Evolutionary conservation across 2,329 filamentous ascomycete genomes (phyloP).

Genomic region (Cytospora chrysosperma): DNA sequence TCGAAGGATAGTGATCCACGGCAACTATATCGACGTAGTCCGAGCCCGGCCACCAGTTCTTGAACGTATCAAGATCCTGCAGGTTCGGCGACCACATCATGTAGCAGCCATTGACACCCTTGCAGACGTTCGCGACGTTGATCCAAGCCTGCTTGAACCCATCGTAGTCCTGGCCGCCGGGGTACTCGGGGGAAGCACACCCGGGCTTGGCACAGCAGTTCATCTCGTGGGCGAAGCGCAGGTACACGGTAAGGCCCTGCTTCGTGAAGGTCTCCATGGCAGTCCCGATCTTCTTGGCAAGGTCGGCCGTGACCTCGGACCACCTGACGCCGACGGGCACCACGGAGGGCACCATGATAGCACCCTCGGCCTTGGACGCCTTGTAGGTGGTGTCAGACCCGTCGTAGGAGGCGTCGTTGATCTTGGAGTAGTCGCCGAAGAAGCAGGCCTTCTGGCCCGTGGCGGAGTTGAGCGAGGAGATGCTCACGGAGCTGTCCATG

Average conservation of each 20-base stretch:
- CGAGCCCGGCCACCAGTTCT: conserved; percentile 25
- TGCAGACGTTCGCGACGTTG: conserved; percentile 22
- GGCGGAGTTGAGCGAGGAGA: conserved; percentile 17
- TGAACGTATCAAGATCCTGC: conserved; percentile 22
- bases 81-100: conserved; percentile 27
- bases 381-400: conserved; percentile 24
- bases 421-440: conserved; percentile 29
- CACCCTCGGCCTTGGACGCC: conserved; percentile 23
- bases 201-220: conserved; percentile 26
- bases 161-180: conserved; percentile 19
- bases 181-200: conserved; percentile 17
- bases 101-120: conserved; percentile 19
- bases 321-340: conserved; percentile 28
- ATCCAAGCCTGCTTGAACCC: conserved; percentile 23
- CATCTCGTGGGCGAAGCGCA: conserved; percentile 28
- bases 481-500: conserved; percentile 22
- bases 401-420: conserved; percentile 26
- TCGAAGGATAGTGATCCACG: conserved; percentile 24
- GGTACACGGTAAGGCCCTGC: conserved; percentile 25
- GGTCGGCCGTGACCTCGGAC: conserved; percentile 19
- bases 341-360: conserved; percentile 28
- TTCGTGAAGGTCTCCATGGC: conserved; percentile 24
- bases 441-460: conserved; percentile 27
- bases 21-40: conserved; percentile 26
- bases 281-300: conserved; percentile 21